Percentiles rank a stretch among this genome's conserved stretches.
These are phyloP conservation scores for Suhomyces sp. DNA, from an alignment of 805 yeast species.

Conservation along the genomic window DNA sequence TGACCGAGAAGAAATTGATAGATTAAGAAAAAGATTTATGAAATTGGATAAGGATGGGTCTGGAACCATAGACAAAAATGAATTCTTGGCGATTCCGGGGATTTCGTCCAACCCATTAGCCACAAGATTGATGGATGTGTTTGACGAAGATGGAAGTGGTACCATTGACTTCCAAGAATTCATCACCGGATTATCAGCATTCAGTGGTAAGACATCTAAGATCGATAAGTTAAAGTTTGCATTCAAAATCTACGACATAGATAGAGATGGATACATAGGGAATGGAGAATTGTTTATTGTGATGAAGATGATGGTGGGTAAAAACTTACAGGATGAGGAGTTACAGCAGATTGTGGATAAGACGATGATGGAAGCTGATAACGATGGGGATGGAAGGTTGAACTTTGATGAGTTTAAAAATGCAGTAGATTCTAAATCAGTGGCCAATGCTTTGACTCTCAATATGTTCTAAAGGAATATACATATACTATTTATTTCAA, in stretches of 20 bases:
- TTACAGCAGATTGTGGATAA: slow-evolving; percentile 96
- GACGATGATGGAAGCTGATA: slow-evolving; percentile 90
- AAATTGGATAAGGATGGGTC: slow-evolving; percentile 90
- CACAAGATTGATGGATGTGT: slow-evolving; percentile 84
- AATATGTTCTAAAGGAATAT: slow-evolving; percentile 45
- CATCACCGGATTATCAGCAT: slow-evolving; percentile 80
- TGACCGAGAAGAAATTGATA: slow-evolving; percentile 86
- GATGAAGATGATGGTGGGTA: slow-evolving; percentile 95
- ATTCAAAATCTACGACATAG: slow-evolving; percentile 92
- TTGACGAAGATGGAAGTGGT: slow-evolving; percentile 91
- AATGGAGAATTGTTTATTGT: slow-evolving; percentile 94
- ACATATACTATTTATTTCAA: no score
- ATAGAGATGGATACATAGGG: slow-evolving; percentile 90
- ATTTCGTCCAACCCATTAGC: slow-evolving; percentile 90
- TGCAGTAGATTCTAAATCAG: slow-evolving; percentile 58
- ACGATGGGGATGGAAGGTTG: slow-evolving; percentile 81
- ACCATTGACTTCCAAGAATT: slow-evolving; percentile 95
- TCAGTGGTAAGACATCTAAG: slow-evolving; percentile 77
- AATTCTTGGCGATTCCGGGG: slow-evolving; percentile 90
- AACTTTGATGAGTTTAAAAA: slow-evolving; percentile 83
- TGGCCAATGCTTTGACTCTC: slow-evolving; percentile 60
- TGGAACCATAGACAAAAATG: slow-evolving; percentile 88
- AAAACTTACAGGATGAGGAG: slow-evolving; percentile 79
- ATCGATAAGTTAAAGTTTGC: slow-evolving; percentile 86
- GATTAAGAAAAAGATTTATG: slow-evolving; percentile 90